Conservation (phyloP, 148 eudicot genomes). For the Rhododendron henanense region DNA sequence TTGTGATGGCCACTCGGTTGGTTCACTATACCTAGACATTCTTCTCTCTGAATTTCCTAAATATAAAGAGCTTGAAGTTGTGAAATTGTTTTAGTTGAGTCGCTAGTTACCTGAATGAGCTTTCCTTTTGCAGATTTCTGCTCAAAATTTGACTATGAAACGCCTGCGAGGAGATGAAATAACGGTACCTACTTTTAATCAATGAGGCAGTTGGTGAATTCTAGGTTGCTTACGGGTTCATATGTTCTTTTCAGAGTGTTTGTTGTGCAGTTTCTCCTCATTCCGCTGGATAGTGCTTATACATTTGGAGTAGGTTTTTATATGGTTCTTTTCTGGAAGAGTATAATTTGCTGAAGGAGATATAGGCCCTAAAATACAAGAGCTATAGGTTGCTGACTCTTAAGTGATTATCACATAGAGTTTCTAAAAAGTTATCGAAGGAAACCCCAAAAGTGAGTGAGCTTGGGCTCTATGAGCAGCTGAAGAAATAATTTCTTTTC, state of each 20-base stretch:
- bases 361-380: neutral
- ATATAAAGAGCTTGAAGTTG: neutral
- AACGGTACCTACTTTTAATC: slow-evolving; percentile 45
- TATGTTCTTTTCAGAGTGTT: neutral
- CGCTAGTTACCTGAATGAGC: neutral
- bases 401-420: neutral
- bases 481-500: neutral
- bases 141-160: slow-evolving; percentile 83
- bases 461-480: neutral
- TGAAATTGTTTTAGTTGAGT: neutral
- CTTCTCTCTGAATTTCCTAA: neutral
- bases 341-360: neutral
- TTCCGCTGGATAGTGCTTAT: neutral
- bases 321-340: neutral
- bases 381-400: neutral
- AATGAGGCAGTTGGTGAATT: neutral
- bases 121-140: slow-evolving; percentile 66
- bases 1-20: neutral
- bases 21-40: neutral
- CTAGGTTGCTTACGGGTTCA: neutral
- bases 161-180: slow-evolving; percentile 92
- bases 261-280: neutral
- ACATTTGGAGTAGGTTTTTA: neutral
- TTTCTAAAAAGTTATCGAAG: neutral
- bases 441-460: neutral